Percentiles rank a stretch among this genome's conserved stretches.
These are phyloP conservation scores for Pythium coloratum DNA, from an alignment of 352 stramenopile genomes.

Conservation along the genomic window DNA sequence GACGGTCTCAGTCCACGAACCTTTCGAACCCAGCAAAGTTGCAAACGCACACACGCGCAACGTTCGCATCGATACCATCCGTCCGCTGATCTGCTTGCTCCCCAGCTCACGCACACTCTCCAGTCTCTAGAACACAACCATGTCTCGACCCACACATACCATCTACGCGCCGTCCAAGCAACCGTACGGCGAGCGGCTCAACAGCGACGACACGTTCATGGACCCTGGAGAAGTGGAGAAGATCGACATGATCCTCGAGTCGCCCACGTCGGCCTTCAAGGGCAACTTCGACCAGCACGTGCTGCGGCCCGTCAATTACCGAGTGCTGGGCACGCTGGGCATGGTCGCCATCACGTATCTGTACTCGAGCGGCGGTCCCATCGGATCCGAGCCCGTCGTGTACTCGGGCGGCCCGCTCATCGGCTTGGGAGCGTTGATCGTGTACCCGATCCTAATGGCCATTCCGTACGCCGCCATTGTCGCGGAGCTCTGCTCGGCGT, in stretches of 20 bases:
- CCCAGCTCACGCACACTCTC: neutral
- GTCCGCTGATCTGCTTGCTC: neutral
- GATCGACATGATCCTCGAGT: conserved; percentile 38
- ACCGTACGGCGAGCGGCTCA: conserved; percentile 9
- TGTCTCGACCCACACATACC: neutral
- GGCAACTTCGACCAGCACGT: conserved; percentile 20
- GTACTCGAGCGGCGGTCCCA: conserved; percentile 28
- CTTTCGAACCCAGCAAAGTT: no score
- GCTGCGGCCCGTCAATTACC: conserved; percentile 19
- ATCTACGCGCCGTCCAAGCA: neutral
- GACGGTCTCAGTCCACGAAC: no score
- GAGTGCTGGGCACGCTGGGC: conserved; percentile 28
- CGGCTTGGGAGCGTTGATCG: conserved; percentile 67
- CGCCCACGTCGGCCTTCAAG: conserved; percentile 26
- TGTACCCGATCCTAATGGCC: conserved; percentile 84
- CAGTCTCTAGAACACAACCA: neutral
- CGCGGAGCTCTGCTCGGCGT: conserved; percentile 64
- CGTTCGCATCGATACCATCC: no score
- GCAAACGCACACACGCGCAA: no score
- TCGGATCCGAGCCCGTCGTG: conserved; percentile 32
- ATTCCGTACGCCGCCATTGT: conserved; percentile 60
- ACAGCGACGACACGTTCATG: conserved; percentile 26
- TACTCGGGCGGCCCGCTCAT: conserved; percentile 38
- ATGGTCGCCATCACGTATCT: conserved; percentile 37
- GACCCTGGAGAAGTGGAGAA: conserved; percentile 28